Conservation (phyloP, 2,329 filamentous ascomycete genomes). For the Fusarium irregulare region DNA sequence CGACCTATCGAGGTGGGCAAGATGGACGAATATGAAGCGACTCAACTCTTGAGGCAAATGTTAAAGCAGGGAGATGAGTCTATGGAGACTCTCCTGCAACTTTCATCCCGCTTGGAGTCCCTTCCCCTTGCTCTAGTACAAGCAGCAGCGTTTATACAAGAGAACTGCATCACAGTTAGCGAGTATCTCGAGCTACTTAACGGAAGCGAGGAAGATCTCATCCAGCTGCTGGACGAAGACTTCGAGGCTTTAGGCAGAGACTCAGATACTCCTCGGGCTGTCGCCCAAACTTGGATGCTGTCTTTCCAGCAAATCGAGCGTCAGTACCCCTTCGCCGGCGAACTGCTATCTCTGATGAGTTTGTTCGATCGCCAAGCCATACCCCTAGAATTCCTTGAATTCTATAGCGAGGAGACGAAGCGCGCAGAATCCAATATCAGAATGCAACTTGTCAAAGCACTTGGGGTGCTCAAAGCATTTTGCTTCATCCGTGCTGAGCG, state of each 20-base stretch:
- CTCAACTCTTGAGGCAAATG: conserved; percentile 37
- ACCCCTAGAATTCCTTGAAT: conserved; percentile 36
- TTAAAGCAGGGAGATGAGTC: conserved; percentile 19
- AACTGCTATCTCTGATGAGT: conserved; percentile 50
- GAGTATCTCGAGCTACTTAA: conserved; percentile 48
- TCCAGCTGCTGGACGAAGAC: conserved; percentile 25
- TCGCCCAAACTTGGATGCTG: conserved; percentile 50
- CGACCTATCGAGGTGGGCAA: conserved; percentile 42
- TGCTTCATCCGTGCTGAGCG: conserved; percentile 43
- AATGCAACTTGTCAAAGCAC: conserved; percentile 5
- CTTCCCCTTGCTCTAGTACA: conserved; percentile 52
- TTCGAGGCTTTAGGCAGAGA: conserved; percentile 49
- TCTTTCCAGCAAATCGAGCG: conserved; percentile 50
- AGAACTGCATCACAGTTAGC: conserved; percentile 36
- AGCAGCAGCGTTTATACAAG: conserved; percentile 51
- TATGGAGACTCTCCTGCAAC: conserved; percentile 4
- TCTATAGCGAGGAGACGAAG: background rate
- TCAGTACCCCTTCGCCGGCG: conserved; percentile 39
- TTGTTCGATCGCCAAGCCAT: conserved; percentile 49
- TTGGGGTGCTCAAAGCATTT: conserved; percentile 45
- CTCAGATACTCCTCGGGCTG: conserved; percentile 39
- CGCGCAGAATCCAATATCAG: rapidly evolving
- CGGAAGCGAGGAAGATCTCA: background rate
- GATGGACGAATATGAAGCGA: conserved; percentile 46
- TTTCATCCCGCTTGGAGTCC: conserved; percentile 46